Base-by-base conservation (phyloP, 2,329 filamentous ascomycete species). In the Penicillium digitatum region DNA sequence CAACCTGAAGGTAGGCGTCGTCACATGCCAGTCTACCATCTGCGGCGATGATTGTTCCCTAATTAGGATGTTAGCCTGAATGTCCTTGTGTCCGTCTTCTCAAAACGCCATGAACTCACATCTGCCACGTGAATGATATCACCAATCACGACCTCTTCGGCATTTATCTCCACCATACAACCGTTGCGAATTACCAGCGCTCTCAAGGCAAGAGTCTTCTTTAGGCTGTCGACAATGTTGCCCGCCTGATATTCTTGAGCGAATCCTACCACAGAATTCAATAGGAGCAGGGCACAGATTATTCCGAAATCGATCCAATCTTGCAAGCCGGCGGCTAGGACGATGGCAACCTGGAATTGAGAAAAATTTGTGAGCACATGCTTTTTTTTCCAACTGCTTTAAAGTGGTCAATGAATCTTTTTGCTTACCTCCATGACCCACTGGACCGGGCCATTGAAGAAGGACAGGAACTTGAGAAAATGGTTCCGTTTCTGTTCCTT, bases 231-330 rank as follows among this genome's bases (percentile, higher is more conserved):
- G 76, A 95, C 90, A 61, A 95, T 94, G 53, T 88, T 92, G 71
- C 89, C 90, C 59, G 90, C 90, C 76, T 95, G 89, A 76, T 82
- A 95, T 77, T 95, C 90, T 74, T 95, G 90, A 57, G 92, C 79
- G 76, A 95, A 95, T 77, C 90, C 90, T 61, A 95, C 90, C 61
- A 77, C 78, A 39, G 90, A 90, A 78, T 95, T 95, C 62, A 95
- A 87, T 62, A 95, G 73, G 10, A 95, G 82, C 48, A 95, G 81
- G 69, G 79, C 90, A 74, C 87, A 90, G 65, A 95, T 95, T 69
- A 95, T 90, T 81, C 89, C 90, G 69, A 95, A 93, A 79, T 95
- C 90, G 62, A 95, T 88, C 90, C 90, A 95, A 68, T 94, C 88
- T 75, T 88, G 76, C 39, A 95, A 84, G 84, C 88, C 89, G 59